Base-by-base conservation (phyloP, 208 protist genomes). In the Leishmania major region DNA sequence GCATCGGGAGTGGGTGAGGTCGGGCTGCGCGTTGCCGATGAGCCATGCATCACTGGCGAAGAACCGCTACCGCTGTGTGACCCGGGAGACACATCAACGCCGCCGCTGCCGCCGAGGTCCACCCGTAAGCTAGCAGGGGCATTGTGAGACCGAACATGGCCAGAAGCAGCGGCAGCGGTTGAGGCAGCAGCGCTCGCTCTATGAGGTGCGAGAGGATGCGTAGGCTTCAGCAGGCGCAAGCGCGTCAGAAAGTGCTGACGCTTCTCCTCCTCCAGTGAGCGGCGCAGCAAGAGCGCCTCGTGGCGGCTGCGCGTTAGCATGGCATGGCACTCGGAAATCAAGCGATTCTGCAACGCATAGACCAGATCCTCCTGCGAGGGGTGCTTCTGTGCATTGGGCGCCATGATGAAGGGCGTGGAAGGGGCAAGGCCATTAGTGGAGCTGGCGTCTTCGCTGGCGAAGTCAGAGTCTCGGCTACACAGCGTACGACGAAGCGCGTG, bases 211-310 rank as follows among this genome's bases (percentile, higher is more conserved):
- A 77, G 73, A 22, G 73, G 51, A n/a, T 77, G 35, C 17, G 55
- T 10, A 8, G 84, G 67, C 66, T 91, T 87, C 37, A 81, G 57
- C 4, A 91, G 87, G 2, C 81, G 83, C 25, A 93, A 79, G 60
- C 87, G 87, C 57, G 77, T 88, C 71, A 86, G 37, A 35, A 87
- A 87, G 77, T 85, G 75, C n/a, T 66, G 78, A 15, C 77, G 70
- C 72, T 82, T 85, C 62, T 91, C 90, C 55, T 87, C 85, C 78
- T 91, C 90, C n/a, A 93, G 53, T 4, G 79, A 71, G 1, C 64
- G 64, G 8, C 82, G 83, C 64, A 91, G 74, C 66, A 55, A 11
- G 10, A 81, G 69, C 31, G 79, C 66, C 79, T 89, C 87, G 22
- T 81, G 70, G 4, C 81, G 87, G 37, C 80, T 88, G 13, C 78